These are phyloP conservation scores for Trypanosoma brucei DNA, from an alignment of 208 protist species.

Conservation along the genomic window DNA sequence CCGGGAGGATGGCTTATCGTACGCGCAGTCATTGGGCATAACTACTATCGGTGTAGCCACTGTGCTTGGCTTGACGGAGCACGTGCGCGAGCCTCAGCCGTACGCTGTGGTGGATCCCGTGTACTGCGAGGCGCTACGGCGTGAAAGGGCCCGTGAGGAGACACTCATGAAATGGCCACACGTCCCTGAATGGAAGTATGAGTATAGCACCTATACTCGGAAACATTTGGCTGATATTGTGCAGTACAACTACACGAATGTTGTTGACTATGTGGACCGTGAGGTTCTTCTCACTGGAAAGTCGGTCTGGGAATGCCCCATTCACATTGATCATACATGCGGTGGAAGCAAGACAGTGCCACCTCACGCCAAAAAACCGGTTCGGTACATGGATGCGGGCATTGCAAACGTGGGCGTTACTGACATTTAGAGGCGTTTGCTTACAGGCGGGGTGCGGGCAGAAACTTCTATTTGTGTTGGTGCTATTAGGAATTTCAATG, in stretches of 20 bases:
- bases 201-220: conserved; percentile 72
- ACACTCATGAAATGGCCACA: conserved; percentile 86
- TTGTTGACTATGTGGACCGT: conserved; percentile 90
- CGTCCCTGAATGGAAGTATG: conserved; percentile 83
- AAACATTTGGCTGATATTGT: conserved; percentile 76
- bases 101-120: conserved; percentile 57
- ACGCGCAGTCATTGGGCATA: conserved; percentile 62
- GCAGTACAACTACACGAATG: conserved; percentile 89
- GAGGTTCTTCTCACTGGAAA: conserved; percentile 85
- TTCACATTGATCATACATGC: conserved; percentile 85
- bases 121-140: conserved; percentile 68
- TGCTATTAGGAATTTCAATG: too few relatives aligned
- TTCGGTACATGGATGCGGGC: conserved; percentile 57
- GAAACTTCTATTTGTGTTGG: too few relatives aligned
- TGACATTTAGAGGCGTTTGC: conserved; percentile 48
- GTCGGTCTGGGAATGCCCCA: conserved; percentile 88
- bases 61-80: conserved; percentile 47
- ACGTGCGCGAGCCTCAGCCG: conserved; percentile 34
- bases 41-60: conserved; percentile 57
- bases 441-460: neutral
- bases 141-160: conserved; percentile 72
- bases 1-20: conserved; percentile 46
- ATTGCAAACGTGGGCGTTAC: conserved; percentile 61
- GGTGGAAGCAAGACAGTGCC: conserved; percentile 76
- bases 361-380: conserved; percentile 73